A percentile compares a stretch with the other conserved stretches of the same genome.
Evolutionary conservation across 1,284 basidiomycete species (phyloP).

Genomic region (Cronartium quercuum): DNA sequence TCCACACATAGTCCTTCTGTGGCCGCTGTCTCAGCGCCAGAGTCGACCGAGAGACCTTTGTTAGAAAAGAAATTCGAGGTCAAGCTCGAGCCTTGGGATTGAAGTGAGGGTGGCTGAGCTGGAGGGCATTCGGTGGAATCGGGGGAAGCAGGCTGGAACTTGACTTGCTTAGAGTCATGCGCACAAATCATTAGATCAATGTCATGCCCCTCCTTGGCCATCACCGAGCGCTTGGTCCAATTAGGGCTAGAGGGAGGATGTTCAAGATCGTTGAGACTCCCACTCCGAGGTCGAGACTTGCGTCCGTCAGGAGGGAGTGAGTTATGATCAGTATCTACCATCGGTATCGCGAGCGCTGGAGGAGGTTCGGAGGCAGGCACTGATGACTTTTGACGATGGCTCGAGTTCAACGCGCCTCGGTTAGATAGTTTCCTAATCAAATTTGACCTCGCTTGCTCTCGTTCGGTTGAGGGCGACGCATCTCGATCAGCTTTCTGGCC

Average conservation of each 20-base stretch:
- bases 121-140: background rate
- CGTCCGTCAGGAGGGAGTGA: background rate
- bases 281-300: background rate
- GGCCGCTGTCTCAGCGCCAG: background rate
- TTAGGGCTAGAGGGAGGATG: no score
- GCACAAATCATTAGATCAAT: background rate
- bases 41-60: no score
- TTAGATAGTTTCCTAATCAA: conserved; percentile 33
- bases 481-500: background rate
- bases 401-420: background rate
- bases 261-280: background rate
- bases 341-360: background rate
- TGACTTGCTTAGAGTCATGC: background rate
- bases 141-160: background rate
- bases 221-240: background rate
- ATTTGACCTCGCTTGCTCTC: conserved; percentile 27
- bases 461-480: conserved; percentile 2
- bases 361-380: background rate
- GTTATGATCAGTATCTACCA: background rate
- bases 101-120: background rate
- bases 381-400: background rate
- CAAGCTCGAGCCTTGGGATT: background rate
- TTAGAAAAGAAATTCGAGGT: background rate
- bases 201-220: background rate
- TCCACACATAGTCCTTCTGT: background rate